Conservation (phyloP, 108 stramenopile species). For the Cyclotella kingstonii region DNA sequence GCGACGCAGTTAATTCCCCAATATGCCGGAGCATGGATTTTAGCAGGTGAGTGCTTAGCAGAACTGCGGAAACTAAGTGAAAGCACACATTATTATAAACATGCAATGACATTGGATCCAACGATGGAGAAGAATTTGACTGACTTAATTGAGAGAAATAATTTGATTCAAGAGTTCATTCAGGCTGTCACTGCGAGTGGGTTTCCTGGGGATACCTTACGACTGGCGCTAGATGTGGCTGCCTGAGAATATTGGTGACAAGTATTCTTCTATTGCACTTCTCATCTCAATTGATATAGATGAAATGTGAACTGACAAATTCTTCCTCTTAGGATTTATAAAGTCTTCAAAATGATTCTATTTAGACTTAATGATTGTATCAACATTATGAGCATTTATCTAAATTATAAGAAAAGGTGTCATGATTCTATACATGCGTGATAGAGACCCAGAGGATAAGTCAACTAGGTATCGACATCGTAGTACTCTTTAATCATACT, state of each 20-base stretch:
- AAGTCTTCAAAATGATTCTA: too few species aligned
- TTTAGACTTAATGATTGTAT: too few species aligned
- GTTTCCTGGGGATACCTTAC: constrained; percentile 66
- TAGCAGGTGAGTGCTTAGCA: constrained; percentile 67
- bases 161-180: constrained; percentile 56
- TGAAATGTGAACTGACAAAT: too few species aligned
- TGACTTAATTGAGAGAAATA: constrained; percentile 51
- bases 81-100: constrained; percentile 59
- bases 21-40: constrained; percentile 53
- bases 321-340: too few species aligned
- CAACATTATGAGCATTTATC: too few species aligned
- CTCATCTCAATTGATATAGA: too few species aligned
- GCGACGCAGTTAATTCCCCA: constrained; percentile 66
- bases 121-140: constrained; percentile 40
- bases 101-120: constrained; percentile 61
- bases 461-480: too few species aligned
- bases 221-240: constrained; percentile 76
- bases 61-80: constrained; percentile 74
- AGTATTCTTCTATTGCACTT: too few species aligned
- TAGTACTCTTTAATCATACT: constrained; percentile 49
- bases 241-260: not conserved
- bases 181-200: constrained; percentile 55
- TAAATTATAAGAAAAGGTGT: too few species aligned
- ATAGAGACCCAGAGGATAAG: too few species aligned
- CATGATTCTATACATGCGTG: too few species aligned